These are phyloP conservation scores for Lipomyces anomalus DNA, from an alignment of 805 yeast species.

Conservation along the genomic window DNA sequence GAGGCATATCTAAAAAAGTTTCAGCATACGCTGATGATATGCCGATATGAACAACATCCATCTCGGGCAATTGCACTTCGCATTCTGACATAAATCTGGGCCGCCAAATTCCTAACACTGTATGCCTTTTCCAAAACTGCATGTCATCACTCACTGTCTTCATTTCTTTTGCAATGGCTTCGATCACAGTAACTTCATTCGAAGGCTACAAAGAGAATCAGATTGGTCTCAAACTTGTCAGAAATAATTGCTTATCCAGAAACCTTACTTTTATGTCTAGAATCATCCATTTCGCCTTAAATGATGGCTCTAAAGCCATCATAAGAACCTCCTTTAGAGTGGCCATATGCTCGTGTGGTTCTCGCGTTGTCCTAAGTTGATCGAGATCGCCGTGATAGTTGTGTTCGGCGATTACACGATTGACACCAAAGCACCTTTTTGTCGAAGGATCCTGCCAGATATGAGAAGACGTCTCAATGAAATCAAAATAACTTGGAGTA, in stretches of 20 bases:
- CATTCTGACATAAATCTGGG: too few relatives aligned
- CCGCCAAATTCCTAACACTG: constrained; percentile 54
- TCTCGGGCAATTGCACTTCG: too few relatives aligned
- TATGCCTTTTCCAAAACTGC: constrained; percentile 41
- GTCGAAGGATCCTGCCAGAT: constrained; percentile 49
- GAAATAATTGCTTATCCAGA: too few relatives aligned
- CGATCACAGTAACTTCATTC: constrained; percentile 15
- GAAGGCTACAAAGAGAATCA: too few relatives aligned
- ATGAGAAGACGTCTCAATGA: too few relatives aligned
- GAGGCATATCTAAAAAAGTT: too few relatives aligned
- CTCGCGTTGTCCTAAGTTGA: constrained; percentile 34
- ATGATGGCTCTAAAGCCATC: constrained; percentile 5
- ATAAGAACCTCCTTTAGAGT: constrained; percentile 15
- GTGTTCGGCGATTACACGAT: constrained; percentile 37
- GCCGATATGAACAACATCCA: too few relatives aligned
- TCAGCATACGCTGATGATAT: too few relatives aligned
- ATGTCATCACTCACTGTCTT: constrained; percentile 36
- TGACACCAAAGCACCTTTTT: constrained; percentile 43
- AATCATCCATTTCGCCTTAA: constrained; percentile 16
- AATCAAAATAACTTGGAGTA: too few relatives aligned
- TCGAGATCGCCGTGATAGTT: constrained; percentile 36
- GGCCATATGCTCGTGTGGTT: constrained; percentile 23
- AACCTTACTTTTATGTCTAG: constrained; percentile 22
- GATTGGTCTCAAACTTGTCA: too few relatives aligned
- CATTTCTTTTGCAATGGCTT: constrained; percentile 11